phyloP scores from a whole-genome alignment of 73 alveolate species.

The Tetrahymena thermophila region DNA sequence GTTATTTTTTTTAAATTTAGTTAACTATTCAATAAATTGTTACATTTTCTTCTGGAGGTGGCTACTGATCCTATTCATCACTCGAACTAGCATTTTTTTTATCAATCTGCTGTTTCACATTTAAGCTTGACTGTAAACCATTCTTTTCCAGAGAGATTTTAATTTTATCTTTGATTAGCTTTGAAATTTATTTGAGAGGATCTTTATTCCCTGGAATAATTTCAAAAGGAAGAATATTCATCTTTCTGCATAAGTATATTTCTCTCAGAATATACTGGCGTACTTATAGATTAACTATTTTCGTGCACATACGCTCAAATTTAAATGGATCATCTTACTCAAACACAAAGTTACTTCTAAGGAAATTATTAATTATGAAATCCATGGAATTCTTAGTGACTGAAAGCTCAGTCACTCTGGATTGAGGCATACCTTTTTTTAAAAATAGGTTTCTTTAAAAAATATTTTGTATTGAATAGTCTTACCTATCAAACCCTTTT shows the following conservation, averaged over 20 bases:
- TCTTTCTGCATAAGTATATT: neutral
- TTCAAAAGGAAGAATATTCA: neutral
- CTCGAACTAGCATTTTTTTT: neutral
- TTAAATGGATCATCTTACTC: neutral
- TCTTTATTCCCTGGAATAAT: neutral
- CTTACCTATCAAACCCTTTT: neutral
- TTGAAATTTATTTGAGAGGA: neutral
- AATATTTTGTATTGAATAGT: neutral
- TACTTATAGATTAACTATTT: neutral
- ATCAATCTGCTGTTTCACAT: neutral
- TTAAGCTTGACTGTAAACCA: neutral
- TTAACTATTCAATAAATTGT: neutral
- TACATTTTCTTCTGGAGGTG: conserved; percentile 1
- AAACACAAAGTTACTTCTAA: neutral
- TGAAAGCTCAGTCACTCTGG: neutral
- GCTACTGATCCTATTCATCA: neutral
- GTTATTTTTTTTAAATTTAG: too few species aligned
- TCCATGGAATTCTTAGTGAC: neutral
- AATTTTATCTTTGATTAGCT: neutral
- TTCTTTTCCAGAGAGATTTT: neutral
- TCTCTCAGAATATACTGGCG: neutral
- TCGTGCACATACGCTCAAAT: neutral
- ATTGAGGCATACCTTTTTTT: neutral
- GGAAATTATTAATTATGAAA: neutral
- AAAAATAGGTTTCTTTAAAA: neutral